Evolutionary conservation across 1,139 yeast genomes (phyloP), one percentile per base, ranked within the genome.

Genomic region (Nadsonia starkeyi-henricii): DNA sequence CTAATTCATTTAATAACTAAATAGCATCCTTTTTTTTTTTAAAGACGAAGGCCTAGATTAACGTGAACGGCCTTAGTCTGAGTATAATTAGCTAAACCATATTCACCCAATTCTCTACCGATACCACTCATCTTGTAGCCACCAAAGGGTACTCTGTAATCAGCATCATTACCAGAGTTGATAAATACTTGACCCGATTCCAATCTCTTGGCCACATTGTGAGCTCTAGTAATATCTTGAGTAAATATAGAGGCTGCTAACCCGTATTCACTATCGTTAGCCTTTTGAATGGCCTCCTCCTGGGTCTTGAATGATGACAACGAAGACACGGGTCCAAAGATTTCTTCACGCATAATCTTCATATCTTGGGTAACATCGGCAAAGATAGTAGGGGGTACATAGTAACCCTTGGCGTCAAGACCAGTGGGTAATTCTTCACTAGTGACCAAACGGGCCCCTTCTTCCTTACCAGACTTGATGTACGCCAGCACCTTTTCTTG

Each of bases 281-380:
- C 93, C 58, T 74, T 68, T 50, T 67, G 66, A 46, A 85, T 65
- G 41, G 78, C 94, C 49, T 85, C 91, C 52, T 81, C 85, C 54
- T 76, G 79, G 44, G 82, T 75, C 49, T 69, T 68, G 67, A 85
- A 85, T 63, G 78, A 79, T 54, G 80, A 71, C 46, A 82, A 69
- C 19, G 85, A 76, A 45, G 82, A 85, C 47, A 85, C 93, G n/a
- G 95, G 95, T 28, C 95, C 95, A 60, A 85, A 85, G 56, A 85
- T 85, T 66, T 80, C 88, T 57, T 80, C 85, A 62, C 68, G 73
- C 54, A 78, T 79, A 59, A 81, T 79, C 60, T 66, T 68, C 81
- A 78, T 78, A 55, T 74, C 69, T 59, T 76, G 81, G 42, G 63
- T 68, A 53, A 79, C 85, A 59, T 79, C 78, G 54, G 78, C 74